Evolutionary conservation across 163 green algal species (phyloP).

Genomic region (Picocystis sp.): DNA sequence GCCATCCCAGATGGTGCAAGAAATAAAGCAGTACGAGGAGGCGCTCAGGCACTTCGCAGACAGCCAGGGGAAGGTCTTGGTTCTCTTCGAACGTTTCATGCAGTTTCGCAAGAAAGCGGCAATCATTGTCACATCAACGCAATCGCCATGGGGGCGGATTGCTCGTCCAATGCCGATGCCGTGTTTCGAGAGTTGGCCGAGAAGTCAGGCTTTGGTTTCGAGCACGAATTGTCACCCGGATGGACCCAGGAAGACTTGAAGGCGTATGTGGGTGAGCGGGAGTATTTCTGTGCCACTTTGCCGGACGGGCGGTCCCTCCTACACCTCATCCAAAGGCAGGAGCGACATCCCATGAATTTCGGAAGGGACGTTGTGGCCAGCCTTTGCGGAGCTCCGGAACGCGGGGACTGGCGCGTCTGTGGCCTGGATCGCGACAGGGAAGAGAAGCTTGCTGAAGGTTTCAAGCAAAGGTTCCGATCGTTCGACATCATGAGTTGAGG

Average conservation of each 20-base stretch:
- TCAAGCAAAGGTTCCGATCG: no score
- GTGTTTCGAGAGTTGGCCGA: conserved; percentile 6
- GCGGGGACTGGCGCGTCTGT: conserved; percentile 45
- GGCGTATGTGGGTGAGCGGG: conserved; percentile 18
- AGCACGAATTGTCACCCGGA: conserved; percentile 1
- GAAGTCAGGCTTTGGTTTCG: conserved; percentile 5
- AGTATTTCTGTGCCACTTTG: conserved; percentile 60
- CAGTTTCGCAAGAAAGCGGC: conserved; percentile 38
- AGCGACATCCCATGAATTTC: conserved; percentile 57
- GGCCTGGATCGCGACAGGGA: no score
- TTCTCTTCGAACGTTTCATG: conserved; percentile 82
- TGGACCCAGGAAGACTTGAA: conserved; percentile 9
- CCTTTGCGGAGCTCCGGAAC: conserved; percentile 43
- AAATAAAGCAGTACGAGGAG: conserved; percentile 39
- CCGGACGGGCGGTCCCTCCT: conserved; percentile 55
- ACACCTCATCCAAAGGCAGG: conserved; percentile 36
- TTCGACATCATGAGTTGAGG: no score
- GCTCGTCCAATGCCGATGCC: conserved; percentile 6
- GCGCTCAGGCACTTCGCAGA: conserved; percentile 5
- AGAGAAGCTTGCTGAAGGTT: no score
- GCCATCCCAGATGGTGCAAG: conserved; percentile 9
- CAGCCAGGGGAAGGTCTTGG: conserved; percentile 34
- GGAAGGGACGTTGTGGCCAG: conserved; percentile 55
- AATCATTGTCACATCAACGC: conserved; percentile 88
- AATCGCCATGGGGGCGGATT: conserved; percentile 30